A percentile compares a stretch with the other conserved stretches of the same genome.
Conservation (phyloP, 2,329 filamentous ascomycete genomes). For the Dothistroma septosporum region DNA sequence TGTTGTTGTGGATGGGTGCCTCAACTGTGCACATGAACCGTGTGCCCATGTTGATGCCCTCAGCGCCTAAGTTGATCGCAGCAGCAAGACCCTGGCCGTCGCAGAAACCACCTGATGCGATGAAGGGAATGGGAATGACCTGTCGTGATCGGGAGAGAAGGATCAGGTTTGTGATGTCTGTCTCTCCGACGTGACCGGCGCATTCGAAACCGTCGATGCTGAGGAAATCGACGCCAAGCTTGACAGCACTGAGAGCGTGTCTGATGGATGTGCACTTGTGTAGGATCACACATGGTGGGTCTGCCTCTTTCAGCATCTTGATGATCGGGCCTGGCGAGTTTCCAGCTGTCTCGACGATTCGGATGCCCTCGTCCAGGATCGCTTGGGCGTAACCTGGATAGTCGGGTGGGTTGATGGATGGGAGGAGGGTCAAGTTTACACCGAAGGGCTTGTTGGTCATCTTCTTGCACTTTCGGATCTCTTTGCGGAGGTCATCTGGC, state of each 20-base stretch:
- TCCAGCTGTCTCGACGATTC: slow-evolving; percentile 87
- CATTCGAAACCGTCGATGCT: slow-evolving; percentile 98
- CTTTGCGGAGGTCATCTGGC: slow-evolving; percentile 84
- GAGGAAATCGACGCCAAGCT: slow-evolving; percentile 93
- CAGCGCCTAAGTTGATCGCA: slow-evolving; percentile 81
- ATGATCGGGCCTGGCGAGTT: slow-evolving; percentile 91
- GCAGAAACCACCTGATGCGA: slow-evolving; percentile 91
- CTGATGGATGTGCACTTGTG: slow-evolving; percentile 98
- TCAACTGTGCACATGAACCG: slow-evolving; percentile 96
- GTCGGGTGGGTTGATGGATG: slow-evolving; percentile 82
- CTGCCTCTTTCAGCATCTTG: slow-evolving; percentile 74
- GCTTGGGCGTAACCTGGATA: slow-evolving; percentile 89
- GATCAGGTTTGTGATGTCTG: slow-evolving; percentile 85
- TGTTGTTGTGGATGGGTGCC: slow-evolving; percentile 84
- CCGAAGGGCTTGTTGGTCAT: slow-evolving; percentile 79
- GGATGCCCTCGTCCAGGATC: slow-evolving; percentile 87
- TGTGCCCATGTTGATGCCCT: slow-evolving; percentile 92
- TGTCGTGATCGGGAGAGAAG: slow-evolving; percentile 82
- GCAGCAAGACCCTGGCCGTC: slow-evolving; percentile 91
- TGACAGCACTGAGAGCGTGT: slow-evolving; percentile 85
- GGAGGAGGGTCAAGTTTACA: slow-evolving; percentile 92
- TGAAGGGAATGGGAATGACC: slow-evolving; percentile 79
- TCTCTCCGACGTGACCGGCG: slow-evolving; percentile 83
- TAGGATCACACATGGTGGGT: slow-evolving; percentile 63
- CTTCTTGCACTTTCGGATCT: slow-evolving; percentile 80